phyloP scores from a whole-genome alignment of 75 land plant species.

The Cunninghamia lanceolata region DNA sequence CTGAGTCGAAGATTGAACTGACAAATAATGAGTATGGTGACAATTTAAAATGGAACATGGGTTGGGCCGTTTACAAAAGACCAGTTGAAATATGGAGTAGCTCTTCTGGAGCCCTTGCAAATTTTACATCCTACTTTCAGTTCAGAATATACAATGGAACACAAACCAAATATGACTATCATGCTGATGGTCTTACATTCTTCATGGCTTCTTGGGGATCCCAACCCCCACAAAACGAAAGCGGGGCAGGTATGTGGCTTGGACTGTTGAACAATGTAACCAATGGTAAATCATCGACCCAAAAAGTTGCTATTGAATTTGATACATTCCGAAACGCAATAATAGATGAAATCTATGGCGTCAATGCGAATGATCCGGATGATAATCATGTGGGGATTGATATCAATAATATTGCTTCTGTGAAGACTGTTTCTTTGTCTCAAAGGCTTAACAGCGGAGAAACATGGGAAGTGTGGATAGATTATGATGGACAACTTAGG shows the following conservation, averaged over 20 bases:
- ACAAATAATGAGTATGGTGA: not conserved
- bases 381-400: slow-evolving; percentile 7
- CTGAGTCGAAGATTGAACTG: not conserved
- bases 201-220: not conserved
- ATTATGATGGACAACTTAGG: not conserved
- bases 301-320: slow-evolving; percentile 5
- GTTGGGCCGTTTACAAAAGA: not conserved
- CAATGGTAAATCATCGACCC: too few species aligned
- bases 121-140: not conserved
- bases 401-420: not conserved
- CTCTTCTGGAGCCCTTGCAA: not conserved
- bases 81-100: not conserved
- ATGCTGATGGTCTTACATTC: not conserved
- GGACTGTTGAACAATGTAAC: too few species aligned
- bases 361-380: too few species aligned
- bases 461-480: not conserved
- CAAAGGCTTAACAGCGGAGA: not conserved
- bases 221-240: not conserved
- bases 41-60: not conserved
- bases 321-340: slow-evolving; percentile 9
- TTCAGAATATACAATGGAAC: not conserved
- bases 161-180: not conserved
- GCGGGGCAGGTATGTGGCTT: not conserved
- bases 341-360: not conserved
- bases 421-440: not conserved